Base-by-base conservation (phyloP, 2,329 filamentous ascomycete species). In the Furcasterigmium sp. region DNA sequence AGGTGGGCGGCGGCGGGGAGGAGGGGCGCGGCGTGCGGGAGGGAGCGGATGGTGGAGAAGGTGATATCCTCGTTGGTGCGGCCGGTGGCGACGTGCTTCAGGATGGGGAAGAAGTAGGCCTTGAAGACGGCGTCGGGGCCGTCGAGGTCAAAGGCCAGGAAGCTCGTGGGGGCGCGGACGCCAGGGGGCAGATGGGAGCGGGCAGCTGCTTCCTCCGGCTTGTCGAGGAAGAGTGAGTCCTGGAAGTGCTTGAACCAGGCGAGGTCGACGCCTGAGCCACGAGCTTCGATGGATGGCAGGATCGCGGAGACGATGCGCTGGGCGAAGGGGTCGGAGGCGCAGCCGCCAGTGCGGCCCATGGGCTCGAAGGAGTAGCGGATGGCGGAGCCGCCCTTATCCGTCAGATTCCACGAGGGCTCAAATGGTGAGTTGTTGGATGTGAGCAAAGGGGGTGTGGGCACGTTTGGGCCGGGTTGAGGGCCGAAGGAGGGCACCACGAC, bases 141-240 rank as follows among this genome's bases (percentile, higher is more conserved):
- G 10, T 52, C 47, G n/a, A 56, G 54, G n/a, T 55, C 54, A 28
- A 55, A 54, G 2, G 54, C 54, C 1, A 56, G 46, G 19, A 56
- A 56, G 5, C 49, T 51, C 1, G 51, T 55, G 5, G 54, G 54
- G 13, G 51, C 52, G 9, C 48, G 54, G 18, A 48, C 46, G 20
- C 45, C 35, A 37, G 13, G 39, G 2, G 50, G 51, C 39, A 54
- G 48, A 19, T 43, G 49, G 18, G 44, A 42, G 6, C 40, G 32
- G 4, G 51, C n/a, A 1, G 38, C 28, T 3, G 23, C 39, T 11
- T 45, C 44, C 26, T 54, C 52, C 15, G 44, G 18, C 9, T 53
- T 37, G 1, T 45, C 47, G 1, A 54, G 51, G 43, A 51, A 56
- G 13, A 56, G 52, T 2, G 46, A 46, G 1, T 37, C 35, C 8